Percentiles rank a stretch among this genome's conserved stretches.
Evolutionary conservation across 2,329 filamentous ascomycete genomes (phyloP).

Genomic region (Aureobasidium sp.): DNA sequence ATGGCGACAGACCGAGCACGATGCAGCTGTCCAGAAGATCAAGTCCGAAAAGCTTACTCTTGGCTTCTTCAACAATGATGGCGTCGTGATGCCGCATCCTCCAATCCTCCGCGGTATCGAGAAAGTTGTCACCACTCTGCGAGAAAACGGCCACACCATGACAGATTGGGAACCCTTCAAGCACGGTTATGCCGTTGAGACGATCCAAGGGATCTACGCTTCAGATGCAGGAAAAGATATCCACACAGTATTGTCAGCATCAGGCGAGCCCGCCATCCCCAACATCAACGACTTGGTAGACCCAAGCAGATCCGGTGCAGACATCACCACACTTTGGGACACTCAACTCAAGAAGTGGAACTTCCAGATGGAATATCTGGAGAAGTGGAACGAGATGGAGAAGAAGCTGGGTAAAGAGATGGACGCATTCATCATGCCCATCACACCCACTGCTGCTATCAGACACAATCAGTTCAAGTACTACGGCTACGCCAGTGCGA

Average conservation of each 20-base stretch:
- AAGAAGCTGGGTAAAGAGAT: slow-evolving; percentile 61
- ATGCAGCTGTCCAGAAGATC: slow-evolving; percentile 44
- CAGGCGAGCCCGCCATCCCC: slow-evolving; percentile 36
- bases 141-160: slow-evolving; percentile 62
- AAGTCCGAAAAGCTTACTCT: slow-evolving; percentile 53
- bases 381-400: slow-evolving; percentile 40
- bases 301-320: background rate
- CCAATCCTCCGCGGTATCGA: slow-evolving; percentile 63
- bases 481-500: slow-evolving; percentile 48
- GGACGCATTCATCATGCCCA: slow-evolving; percentile 60
- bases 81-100: slow-evolving; percentile 57
- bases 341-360: slow-evolving; percentile 13
- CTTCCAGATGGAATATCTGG: slow-evolving; percentile 19
- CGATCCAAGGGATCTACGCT: slow-evolving; percentile 48
- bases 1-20: slow-evolving; percentile 60
- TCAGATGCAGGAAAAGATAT: slow-evolving; percentile 62
- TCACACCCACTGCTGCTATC: slow-evolving; percentile 57
- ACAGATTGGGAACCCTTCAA: slow-evolving; percentile 62
- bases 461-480: slow-evolving; percentile 54
- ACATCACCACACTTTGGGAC: slow-evolving; percentile 11
- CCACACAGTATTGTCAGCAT: slow-evolving; percentile 53
- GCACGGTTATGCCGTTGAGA: slow-evolving; percentile 44
- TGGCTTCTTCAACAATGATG: slow-evolving; percentile 61
- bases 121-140: slow-evolving; percentile 55
- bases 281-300: slow-evolving; percentile 36